Evolutionary conservation across 1,284 basidiomycete species (phyloP).

Genomic region (Pyrrhoderma lamaoense): DNA sequence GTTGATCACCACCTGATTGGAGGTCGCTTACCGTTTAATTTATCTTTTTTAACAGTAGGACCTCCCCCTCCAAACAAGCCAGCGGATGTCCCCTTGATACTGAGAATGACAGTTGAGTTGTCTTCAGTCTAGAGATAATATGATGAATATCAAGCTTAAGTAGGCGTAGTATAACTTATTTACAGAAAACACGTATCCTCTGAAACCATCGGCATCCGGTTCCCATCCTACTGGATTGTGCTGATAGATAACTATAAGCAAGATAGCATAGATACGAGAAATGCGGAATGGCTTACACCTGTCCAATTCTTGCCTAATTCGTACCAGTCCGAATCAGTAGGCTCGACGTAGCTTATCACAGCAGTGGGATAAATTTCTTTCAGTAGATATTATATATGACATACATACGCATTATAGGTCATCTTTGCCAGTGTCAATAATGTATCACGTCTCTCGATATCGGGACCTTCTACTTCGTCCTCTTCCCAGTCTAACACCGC

Average conservation of each 20-base stretch:
- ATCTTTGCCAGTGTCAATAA: conserved; percentile 87
- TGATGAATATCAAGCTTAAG: neutral
- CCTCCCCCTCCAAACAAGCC: conserved; percentile 75
- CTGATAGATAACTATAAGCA: conserved; percentile 30
- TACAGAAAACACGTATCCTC: conserved; percentile 82
- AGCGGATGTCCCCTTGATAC: conserved; percentile 92
- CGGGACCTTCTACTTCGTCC: conserved; percentile 54
- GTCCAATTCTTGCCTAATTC: conserved; percentile 63
- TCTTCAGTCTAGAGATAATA: conserved; percentile 41
- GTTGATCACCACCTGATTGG: neutral
- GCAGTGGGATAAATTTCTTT: neutral
- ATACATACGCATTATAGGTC: conserved; percentile 81
- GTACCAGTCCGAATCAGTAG: conserved; percentile 68
- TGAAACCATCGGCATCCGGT: conserved; percentile 76
- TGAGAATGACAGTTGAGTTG: conserved; percentile 82
- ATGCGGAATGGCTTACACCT: conserved; percentile 35
- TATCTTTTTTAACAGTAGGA: conserved; percentile 86
- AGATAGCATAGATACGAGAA: conserved; percentile 3
- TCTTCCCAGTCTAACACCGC: conserved; percentile 51
- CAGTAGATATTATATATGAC: neutral
- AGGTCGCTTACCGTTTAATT: conserved; percentile 49
- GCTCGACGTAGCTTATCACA: conserved; percentile 30
- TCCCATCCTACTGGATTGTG: conserved; percentile 92
- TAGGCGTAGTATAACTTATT: conserved; percentile 5
- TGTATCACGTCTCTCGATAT: conserved; percentile 72